Base-by-base conservation (phyloP, 2,329 filamentous ascomycete genomes). In the Mycogone perniciosa region DNA sequence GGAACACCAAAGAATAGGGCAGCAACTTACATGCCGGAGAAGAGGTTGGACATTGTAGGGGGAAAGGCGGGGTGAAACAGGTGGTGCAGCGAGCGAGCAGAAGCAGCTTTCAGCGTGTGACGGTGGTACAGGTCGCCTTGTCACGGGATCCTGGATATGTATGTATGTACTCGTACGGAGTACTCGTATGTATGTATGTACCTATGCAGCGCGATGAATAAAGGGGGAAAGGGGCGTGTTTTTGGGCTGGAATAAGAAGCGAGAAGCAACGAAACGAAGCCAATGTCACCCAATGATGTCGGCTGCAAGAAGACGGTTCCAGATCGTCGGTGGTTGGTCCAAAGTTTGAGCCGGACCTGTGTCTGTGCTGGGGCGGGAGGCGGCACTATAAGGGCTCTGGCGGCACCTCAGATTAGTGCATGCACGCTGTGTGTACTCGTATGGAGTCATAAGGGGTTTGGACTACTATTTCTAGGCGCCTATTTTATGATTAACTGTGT, bases 21-120 rank as follows among this genome's bases (percentile, higher is more conserved):
- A 48, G 54, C 50, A 55, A 79, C 78, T 77, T 72, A 81, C 78
- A 81, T 81, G 68, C 78, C 77, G 62, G 77, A 81, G 65, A 81
- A 81, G 60, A 81, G 70, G 69, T 80, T 80, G 60, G 78, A 81
- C 77, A 81, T 81, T 64, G 61, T 70, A 59, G 35, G 43, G 43
- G 44, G 34, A 44, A 54, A 50, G 42, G 52, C 45, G 54, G 50
- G 48, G 49, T 42, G 46, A 31, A 48, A 43, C 41, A 40, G 37
- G 44, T 42, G 46, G 42, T 48, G 45, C 53, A 49, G 50, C 31
- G 31, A 44, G 40, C 40, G 37, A 48, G 43, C 38, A 31, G 43
- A 49, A 30, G 3, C 34, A 40, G 20, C 20, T 41, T 29, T 41
- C 37, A 6, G 42, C 39, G 20, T 42, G 40, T 31, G 42, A 11